Percentiles rank a stretch among this genome's conserved stretches.
Conservation (phyloP, 2,329 filamentous ascomycete species). For the Calonectria pauciramosa region DNA sequence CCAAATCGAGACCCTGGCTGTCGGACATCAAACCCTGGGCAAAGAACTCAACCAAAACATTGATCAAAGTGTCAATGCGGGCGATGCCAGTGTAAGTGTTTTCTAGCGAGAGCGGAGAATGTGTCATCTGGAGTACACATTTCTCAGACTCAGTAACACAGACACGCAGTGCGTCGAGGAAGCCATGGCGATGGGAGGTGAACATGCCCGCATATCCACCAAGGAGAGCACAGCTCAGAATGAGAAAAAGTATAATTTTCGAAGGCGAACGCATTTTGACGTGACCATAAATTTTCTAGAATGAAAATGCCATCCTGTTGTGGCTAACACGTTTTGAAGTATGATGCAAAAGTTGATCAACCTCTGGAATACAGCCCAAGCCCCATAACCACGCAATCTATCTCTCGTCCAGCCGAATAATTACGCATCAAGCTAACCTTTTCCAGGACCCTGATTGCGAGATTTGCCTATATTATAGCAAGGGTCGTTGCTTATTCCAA, state of each 20-base stretch:
- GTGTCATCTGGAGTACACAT: constrained; percentile 32
- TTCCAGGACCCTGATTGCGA: constrained; percentile 39
- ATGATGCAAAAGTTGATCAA: neutral
- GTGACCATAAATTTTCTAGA: neutral
- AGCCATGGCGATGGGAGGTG: constrained; percentile 31
- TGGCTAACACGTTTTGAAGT: neutral
- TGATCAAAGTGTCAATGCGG: constrained; percentile 21
- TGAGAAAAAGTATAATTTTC: constrained; percentile 17
- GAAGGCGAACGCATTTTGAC: neutral
- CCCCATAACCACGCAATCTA: neutral
- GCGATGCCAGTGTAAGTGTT: neutral
- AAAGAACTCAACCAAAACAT: constrained; percentile 37
- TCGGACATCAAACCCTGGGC: constrained; percentile 29
- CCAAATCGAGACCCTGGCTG: constrained; percentile 11
- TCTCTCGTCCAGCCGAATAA: neutral
- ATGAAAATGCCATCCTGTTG: too few relatives aligned
- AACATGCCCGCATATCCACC: constrained; percentile 39
- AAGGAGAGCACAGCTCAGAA: constrained; percentile 32
- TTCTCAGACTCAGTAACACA: constrained; percentile 9
- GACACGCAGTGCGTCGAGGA: constrained; percentile 31
- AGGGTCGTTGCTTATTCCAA: neutral
- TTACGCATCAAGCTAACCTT: neutral
- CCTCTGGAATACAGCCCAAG: neutral
- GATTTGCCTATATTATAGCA: neutral
- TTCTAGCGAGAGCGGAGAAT: neutral